phyloP scores from a whole-genome alignment of 2,329 filamentous ascomycete species.

The Massarina eburnea region DNA sequence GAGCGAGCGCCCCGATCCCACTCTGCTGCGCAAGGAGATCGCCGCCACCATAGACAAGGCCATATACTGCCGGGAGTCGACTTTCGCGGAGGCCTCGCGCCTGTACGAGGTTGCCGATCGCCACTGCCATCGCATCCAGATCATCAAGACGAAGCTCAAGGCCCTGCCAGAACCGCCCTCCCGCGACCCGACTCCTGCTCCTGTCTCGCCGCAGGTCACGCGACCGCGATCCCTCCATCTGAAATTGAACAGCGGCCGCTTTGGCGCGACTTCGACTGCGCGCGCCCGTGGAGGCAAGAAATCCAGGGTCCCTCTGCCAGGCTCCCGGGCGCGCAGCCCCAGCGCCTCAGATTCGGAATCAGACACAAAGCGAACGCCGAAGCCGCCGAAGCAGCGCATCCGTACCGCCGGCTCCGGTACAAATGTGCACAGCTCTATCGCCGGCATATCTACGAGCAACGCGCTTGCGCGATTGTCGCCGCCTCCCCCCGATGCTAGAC shows the following conservation, averaged over 20 bases:
- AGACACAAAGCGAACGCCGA: constrained; percentile 31
- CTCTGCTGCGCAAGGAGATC: constrained; percentile 57
- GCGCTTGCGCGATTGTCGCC: constrained; percentile 61
- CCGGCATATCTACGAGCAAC: constrained; percentile 63
- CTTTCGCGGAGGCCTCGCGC: constrained; percentile 58
- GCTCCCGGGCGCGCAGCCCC: constrained; percentile 15
- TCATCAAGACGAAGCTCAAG: constrained; percentile 64
- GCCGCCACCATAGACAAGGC: constrained; percentile 58
- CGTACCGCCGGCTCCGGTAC: constrained; percentile 52
- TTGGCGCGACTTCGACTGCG: constrained; percentile 18
- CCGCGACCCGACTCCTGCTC: constrained; percentile 59
- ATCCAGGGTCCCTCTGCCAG: constrained; percentile 15
- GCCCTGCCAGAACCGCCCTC: constrained; percentile 62
- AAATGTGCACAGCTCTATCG: constrained; percentile 56
- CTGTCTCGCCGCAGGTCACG: constrained; percentile 47
- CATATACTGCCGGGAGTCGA: constrained; percentile 57
- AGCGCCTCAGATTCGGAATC: constrained; percentile 21
- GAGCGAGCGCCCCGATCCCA: constrained; percentile 54
- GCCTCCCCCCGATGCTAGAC: constrained; percentile 60
- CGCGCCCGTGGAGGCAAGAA: constrained; percentile 28
- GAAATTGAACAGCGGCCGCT: constrained; percentile 26
- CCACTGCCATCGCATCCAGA: constrained; percentile 58
- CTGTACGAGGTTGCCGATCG: constrained; percentile 60
- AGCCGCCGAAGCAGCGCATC: constrained; percentile 46
- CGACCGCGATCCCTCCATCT: constrained; percentile 40